Base-by-base conservation (phyloP, 176 grass and related monocot genomes). In the Ensete glaucum region DNA sequence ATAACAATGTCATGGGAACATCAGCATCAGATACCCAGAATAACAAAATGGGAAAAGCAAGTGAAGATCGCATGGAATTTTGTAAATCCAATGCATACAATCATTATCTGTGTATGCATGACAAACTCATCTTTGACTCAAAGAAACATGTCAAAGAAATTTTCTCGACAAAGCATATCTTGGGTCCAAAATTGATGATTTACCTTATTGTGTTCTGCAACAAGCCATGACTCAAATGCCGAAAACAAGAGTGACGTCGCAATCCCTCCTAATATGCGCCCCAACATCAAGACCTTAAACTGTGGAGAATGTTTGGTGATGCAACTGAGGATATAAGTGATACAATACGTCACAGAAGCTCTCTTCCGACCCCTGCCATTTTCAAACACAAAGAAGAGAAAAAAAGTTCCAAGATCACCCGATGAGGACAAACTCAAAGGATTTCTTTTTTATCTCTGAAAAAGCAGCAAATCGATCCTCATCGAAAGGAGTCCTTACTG, bases 141-240 rank as follows among this genome's bases (percentile, higher is more conserved):
- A 60, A 15, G 3, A 8, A 60, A n/a, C 34, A 43, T 43, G 34
- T 43, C 5, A 60, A 1, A 58, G 7, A 8, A 51, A 70, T 19
- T n/a, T 20, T 1, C 7, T 24, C 22, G 17, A 0, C 57, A 9
- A 56, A 54, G 55, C 1, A 34, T 72, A 1, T 21, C 20, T 11
- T 12, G 5, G 14, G 24, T 24, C 49, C 34, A 72, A 72, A 71
- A 20, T 11, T 13, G 53, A 6, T 13, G 50, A 23, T 48, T 64
- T 7, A 77, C 75, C 75, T 77, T 77, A 22, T 77, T 77, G 43
- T 77, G 75, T 51, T 77, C 75, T 26, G 75, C 75, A 65, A 77
- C 75, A 64, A 77, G 75, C 75, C 75, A 77, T 64, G 75, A 77
- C 48, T 77, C 75, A 50, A 77, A 77, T 52, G 75, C 75, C 11